Base-by-base conservation (phyloP, 495 filamentous ascomycete genomes). In the Amorphotheca resinae region DNA sequence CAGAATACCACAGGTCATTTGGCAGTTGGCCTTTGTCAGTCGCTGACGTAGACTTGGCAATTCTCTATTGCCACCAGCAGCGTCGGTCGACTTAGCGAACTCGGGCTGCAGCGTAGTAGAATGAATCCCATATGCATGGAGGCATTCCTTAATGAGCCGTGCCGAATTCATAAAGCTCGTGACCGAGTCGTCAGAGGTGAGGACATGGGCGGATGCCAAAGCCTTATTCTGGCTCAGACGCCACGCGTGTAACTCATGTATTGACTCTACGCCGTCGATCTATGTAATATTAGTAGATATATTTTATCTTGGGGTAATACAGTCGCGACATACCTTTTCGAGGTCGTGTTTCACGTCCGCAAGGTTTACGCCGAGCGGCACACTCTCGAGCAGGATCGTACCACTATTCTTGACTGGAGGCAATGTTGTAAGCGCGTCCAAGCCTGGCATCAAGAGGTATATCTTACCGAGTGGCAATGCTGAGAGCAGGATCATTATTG, bases 241-340 rank as follows among this genome's bases (percentile, higher is more conserved):
- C 89, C 89, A 96, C 38, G 95, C 83, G 55, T 96, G 89, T 14
- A 95, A 65, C 53, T 96, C 87, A 59, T 95, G 89, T 31, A 88
- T 83, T 22, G 79, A 79, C 37, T 80, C 64, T 38, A 94, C 73
- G 41, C 88, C 89, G 1, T 77, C 79, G 20, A 94, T 79, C 48
- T 78, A 41, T 25, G 3, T 18, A 7, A 5, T 1, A 17, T 33
- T 34, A 42, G 21, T 42, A 9, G 12, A 25, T 15, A 18, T 32
- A 7, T 8, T 18, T 33, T 20, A 20, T 30, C n/a, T 33, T 9
- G n/a, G 20, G 20, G 30, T 26, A 30, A 11, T 9, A 16, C 12
- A 46, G 15, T 20, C 8, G 3, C 18, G 43, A 38, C 46, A 11
- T 57, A 67, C 67, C 60, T 65, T 67, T 46, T 82, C 73, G 36